Evolutionary conservation across 371 early-diverging fungal genomes (phyloP).

Genomic region (Lichtheimia corymbifera): DNA sequence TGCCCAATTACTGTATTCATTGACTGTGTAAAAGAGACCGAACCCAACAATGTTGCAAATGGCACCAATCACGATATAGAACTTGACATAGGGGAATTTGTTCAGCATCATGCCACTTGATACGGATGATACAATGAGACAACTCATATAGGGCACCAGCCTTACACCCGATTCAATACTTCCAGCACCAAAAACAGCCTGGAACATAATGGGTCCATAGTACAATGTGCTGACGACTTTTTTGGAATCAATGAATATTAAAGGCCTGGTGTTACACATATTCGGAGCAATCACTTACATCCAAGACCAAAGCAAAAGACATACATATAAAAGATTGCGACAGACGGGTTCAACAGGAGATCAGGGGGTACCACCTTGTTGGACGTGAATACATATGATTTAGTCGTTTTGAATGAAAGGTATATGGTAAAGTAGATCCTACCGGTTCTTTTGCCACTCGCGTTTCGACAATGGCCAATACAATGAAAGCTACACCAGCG

Average conservation of each 20-base stretch:
- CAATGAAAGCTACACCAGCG: conserved; percentile 13
- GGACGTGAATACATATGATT: not conserved
- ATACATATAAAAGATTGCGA: conserved; percentile 13
- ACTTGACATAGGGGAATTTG: conserved; percentile 28
- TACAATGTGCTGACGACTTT: conserved; percentile 54
- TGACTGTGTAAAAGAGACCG: conserved; percentile 40
- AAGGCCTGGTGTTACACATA: not conserved
- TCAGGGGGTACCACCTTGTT: conserved; percentile 17
- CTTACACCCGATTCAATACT: conserved; percentile 45
- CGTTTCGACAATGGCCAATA: conserved; percentile 13
- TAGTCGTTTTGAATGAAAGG: conserved; percentile 9
- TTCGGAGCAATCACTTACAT: conserved; percentile 40
- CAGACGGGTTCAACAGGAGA: conserved; percentile 9
- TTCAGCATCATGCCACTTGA: conserved; percentile 27
- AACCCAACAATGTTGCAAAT: conserved; percentile 36
- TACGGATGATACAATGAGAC: conserved; percentile 37
- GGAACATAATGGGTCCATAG: conserved; percentile 67
- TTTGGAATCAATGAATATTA: not conserved
- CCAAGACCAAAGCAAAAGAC: conserved; percentile 60
- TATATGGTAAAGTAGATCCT: not conserved
- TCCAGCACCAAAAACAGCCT: conserved; percentile 42
- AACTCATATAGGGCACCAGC: conserved; percentile 45
- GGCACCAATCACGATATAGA: conserved; percentile 28
- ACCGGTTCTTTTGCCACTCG: conserved; percentile 18
- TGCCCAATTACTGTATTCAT: conserved; percentile 32